phyloP scores from a whole-genome alignment of 1,139 yeast genomes.

The Diutina mesorugosa region DNA sequence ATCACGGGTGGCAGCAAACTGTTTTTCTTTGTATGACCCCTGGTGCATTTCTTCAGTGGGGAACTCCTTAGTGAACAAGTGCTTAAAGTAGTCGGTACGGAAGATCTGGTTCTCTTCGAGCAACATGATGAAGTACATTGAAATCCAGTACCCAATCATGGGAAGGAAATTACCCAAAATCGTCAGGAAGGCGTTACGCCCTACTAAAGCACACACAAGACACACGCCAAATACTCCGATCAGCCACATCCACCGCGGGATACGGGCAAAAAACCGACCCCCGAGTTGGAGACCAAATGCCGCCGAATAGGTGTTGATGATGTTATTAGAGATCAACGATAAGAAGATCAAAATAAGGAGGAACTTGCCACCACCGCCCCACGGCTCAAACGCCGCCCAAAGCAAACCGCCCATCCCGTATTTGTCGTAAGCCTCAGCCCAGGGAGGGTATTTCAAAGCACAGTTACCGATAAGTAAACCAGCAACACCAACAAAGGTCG shows the following conservation, averaged over 20 bases:
- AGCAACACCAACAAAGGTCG: constrained; percentile 63
- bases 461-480: constrained; percentile 57
- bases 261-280: constrained; percentile 43
- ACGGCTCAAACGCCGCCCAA: constrained; percentile 51
- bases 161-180: constrained; percentile 84
- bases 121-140: constrained; percentile 63
- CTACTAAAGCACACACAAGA: constrained; percentile 61
- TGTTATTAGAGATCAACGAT: constrained; percentile 70
- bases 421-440: constrained; percentile 43
- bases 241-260: constrained; percentile 78
- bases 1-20: constrained; percentile 4
- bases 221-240: constrained; percentile 51
- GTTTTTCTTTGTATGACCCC: not conserved
- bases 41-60: constrained; percentile 10
- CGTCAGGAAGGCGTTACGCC: constrained; percentile 60
- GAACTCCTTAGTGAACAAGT: constrained; percentile 44
- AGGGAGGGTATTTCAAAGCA: constrained; percentile 46
- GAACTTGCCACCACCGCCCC: constrained; percentile 77
- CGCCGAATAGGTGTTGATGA: constrained; percentile 71
- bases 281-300: constrained; percentile 71
- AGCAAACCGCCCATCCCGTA: constrained; percentile 75
- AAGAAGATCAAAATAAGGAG: constrained; percentile 55
- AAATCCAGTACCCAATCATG: constrained; percentile 90
- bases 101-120: constrained; percentile 68
- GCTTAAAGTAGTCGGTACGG: constrained; percentile 38